These are phyloP conservation scores for Eucalyptus tenuipes DNA, from an alignment of 345 rosid genomes.

Conservation along the genomic window DNA sequence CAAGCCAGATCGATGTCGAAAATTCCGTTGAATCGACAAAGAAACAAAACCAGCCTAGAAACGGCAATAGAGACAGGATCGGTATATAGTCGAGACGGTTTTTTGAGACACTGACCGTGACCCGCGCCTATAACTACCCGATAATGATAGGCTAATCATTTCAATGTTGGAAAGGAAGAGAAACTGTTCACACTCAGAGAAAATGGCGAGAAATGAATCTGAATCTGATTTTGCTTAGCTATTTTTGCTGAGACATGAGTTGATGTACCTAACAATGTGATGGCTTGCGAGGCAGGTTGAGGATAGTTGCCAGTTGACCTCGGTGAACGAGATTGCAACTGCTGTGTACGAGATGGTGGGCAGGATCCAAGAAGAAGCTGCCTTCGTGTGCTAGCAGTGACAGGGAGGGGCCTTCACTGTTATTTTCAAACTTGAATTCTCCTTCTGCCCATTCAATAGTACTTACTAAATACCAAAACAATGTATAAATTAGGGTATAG, in stretches of 20 bases:
- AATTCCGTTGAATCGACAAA: not conserved
- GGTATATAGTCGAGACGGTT: not conserved
- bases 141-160: not conserved
- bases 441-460: not conserved
- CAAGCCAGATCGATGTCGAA: not conserved
- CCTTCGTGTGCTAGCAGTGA: not conserved
- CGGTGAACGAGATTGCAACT: constrained; percentile 41
- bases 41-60: not conserved
- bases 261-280: not conserved
- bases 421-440: not conserved
- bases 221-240: not conserved
- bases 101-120: not conserved
- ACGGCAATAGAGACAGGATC: not conserved
- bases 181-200: not conserved
- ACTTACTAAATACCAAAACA: not conserved
- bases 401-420: not conserved
- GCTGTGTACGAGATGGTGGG: constrained; percentile 39
- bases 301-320: constrained; percentile 27
- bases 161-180: not conserved
- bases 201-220: not conserved
- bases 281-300: constrained; percentile 21
- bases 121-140: not conserved
- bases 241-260: not conserved
- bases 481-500: not conserved
- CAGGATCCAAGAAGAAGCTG: constrained; percentile 19